Evolutionary conservation across 2,329 filamentous ascomycete species (phyloP).

Genomic region (Paracamarosporium sp.): DNA sequence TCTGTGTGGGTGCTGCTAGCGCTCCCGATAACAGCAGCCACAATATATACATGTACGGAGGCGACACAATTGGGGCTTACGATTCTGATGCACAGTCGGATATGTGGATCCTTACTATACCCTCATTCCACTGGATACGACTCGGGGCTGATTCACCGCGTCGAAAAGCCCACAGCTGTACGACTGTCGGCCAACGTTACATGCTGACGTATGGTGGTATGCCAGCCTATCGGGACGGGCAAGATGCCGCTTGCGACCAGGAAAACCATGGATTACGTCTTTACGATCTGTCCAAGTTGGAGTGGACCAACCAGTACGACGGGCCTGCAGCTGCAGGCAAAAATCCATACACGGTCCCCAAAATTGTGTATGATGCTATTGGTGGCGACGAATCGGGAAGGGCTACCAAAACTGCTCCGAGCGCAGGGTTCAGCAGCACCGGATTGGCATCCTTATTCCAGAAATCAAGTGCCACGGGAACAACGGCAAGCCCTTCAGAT

Average conservation of each 20-base stretch:
- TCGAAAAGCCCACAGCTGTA: conserved; percentile 9
- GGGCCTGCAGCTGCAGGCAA: not conserved
- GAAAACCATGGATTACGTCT: conserved; percentile 16
- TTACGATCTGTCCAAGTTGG: conserved; percentile 13
- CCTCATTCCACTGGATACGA: conserved; percentile 18
- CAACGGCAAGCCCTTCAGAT: not conserved
- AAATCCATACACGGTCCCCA: conserved; percentile 8
- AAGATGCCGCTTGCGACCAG: conserved; percentile 8
- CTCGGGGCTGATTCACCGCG: conserved; percentile 6
- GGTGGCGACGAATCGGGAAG: conserved; percentile 11
- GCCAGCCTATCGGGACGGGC: not conserved
- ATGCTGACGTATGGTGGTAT: conserved; percentile 19
- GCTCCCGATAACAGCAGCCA: conserved; percentile 21
- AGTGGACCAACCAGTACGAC: conserved; percentile 11
- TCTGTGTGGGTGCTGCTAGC: conserved; percentile 13
- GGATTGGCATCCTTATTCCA: conserved; percentile 11
- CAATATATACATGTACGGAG: conserved; percentile 21
- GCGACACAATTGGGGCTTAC: not conserved
- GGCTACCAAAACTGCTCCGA: conserved; percentile 14
- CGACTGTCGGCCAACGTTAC: conserved; percentile 8
- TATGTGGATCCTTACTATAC: conserved; percentile 18
- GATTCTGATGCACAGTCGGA: conserved; percentile 9
- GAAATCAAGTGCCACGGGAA: conserved; percentile 1
- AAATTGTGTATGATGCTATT: conserved; percentile 10
- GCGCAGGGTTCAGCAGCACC: conserved; percentile 14